Evolutionary conservation across 768 basidiomycete genomes (phyloP).

Genomic region (Phaeotremella skinneri): DNA sequence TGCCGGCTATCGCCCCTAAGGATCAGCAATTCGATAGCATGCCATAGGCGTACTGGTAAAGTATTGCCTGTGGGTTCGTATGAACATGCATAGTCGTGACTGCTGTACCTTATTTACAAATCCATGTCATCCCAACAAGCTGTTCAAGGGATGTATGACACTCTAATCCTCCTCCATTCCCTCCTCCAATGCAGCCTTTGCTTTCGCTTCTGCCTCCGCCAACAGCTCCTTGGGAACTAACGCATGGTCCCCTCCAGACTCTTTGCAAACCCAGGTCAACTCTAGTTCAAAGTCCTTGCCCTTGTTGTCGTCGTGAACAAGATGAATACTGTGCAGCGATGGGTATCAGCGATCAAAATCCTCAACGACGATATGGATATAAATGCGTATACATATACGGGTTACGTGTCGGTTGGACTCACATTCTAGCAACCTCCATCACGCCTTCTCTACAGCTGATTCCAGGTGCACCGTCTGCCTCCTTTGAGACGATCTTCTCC

Average conservation of each 20-base stretch:
- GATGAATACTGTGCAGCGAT: slow-evolving; percentile 75
- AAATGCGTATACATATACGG: slow-evolving; percentile 1
- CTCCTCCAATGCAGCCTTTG: slow-evolving; percentile 77
- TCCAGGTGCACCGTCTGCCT: slow-evolving; percentile 44
- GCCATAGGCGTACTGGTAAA: neutral
- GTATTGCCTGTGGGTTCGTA: no score
- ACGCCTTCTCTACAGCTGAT: slow-evolving; percentile 81
- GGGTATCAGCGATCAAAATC: neutral
- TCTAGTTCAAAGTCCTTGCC: slow-evolving; percentile 98
- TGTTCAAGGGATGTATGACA: neutral
- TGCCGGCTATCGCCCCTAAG: neutral
- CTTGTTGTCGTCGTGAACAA: slow-evolving; percentile 95
- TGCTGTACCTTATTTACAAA: neutral
- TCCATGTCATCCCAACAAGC: no score
- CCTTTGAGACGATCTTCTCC: slow-evolving; percentile 86
- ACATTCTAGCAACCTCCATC: slow-evolving; percentile 93
- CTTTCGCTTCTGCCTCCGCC: slow-evolving; percentile 79
- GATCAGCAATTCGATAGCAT: neutral
- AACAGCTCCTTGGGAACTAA: slow-evolving; percentile 81
- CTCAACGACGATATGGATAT: neutral
- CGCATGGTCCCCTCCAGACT: slow-evolving; percentile 74
- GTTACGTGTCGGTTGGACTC: slow-evolving; percentile 47
- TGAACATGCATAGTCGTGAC: neutral
- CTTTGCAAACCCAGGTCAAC: slow-evolving; percentile 90
- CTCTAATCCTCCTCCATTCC: slow-evolving; percentile 53